Evolutionary conservation across 371 early-diverging fungal species (phyloP), one percentile per base, ranked within the genome.

Genomic region (Mortierella sp.): DNA sequence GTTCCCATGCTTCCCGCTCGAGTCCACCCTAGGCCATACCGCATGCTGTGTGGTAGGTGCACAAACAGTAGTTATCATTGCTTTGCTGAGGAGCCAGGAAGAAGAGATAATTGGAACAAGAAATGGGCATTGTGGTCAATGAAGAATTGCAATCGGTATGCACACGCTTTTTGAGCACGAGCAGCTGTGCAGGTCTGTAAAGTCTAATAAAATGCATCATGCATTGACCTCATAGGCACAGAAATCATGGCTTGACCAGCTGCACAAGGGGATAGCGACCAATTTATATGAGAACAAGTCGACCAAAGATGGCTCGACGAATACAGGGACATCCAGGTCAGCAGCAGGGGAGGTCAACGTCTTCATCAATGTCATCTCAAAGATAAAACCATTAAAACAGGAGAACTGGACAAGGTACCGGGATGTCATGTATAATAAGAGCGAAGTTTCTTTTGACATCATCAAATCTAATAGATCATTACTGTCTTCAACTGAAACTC

Each of bases 11-110:
- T 84, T 87, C 44, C 82, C 89, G 1, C 80, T 81, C 24, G 87
- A 84, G 31, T 80, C 83, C 31, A 60, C 79, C 30, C 64, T 80
- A 15, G 86, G 88, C 6, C 81, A 84, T 34, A 84, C 84, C 26
- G 88, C 86, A 9, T 89, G 89, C 64, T 87, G 88, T 67, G 86
- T 89, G 71, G 88, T 87, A 87, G n/a, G 24, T 21, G 31, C n/a
- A n/a, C n/a, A n/a, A n/a, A n/a, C n/a, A n/a, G n/a, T n/a, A n/a
- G n/a, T n/a, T n/a, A n/a, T n/a, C n/a, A n/a, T 4, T 6, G 27
- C 12, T 39, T 31, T 27, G 12, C n/a, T n/a, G n/a, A n/a, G n/a
- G n/a, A n/a, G n/a, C n/a, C n/a, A n/a, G n/a, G n/a, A n/a, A n/a
- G n/a, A n/a, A n/a, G n/a, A n/a, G n/a, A n/a, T n/a, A n/a, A n/a